phyloP scores from a whole-genome alignment of 208 protist species.

The Leishmania gerbilli region DNA sequence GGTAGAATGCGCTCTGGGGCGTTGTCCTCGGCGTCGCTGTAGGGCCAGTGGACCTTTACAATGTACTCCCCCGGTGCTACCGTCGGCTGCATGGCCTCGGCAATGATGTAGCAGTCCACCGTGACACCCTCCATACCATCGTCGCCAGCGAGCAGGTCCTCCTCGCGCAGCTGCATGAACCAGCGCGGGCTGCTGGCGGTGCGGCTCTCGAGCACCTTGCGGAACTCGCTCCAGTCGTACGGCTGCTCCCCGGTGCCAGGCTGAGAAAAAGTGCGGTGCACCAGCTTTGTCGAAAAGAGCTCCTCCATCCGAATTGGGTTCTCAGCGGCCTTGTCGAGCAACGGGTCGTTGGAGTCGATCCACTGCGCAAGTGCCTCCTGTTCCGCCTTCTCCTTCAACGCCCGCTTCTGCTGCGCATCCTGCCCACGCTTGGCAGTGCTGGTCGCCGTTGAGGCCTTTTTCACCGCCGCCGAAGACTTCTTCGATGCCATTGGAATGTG shows the following conservation, averaged over 20 bases:
- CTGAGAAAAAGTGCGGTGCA: slow-evolving; percentile 56
- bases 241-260: slow-evolving; percentile 31
- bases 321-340: slow-evolving; percentile 46
- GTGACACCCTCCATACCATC: slow-evolving; percentile 81
- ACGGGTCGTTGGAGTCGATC: slow-evolving; percentile 64
- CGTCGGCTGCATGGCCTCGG: slow-evolving; percentile 68
- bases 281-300: slow-evolving; percentile 53
- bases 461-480: slow-evolving; percentile 32
- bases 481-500: slow-evolving; percentile 18
- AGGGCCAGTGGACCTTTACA: slow-evolving; percentile 87
- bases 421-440: slow-evolving; percentile 27
- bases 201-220: slow-evolving; percentile 54
- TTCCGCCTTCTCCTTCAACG: slow-evolving; percentile 36
- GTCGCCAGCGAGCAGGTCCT: slow-evolving; percentile 71
- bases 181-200: slow-evolving; percentile 68
- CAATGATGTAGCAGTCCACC: slow-evolving; percentile 86
- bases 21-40: slow-evolving; percentile 88
- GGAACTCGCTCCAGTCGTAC: slow-evolving; percentile 80
- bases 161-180: slow-evolving; percentile 88
- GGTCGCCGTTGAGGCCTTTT: not conserved
- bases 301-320: slow-evolving; percentile 53
- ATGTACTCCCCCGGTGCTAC: slow-evolving; percentile 81
- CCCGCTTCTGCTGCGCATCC: slow-evolving; percentile 26
- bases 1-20: slow-evolving; percentile 84
- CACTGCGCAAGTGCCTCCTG: slow-evolving; percentile 37